These are phyloP conservation scores for Schizothecium vesticola DNA, from an alignment of 495 filamentous ascomycete species.

Conservation along the genomic window DNA sequence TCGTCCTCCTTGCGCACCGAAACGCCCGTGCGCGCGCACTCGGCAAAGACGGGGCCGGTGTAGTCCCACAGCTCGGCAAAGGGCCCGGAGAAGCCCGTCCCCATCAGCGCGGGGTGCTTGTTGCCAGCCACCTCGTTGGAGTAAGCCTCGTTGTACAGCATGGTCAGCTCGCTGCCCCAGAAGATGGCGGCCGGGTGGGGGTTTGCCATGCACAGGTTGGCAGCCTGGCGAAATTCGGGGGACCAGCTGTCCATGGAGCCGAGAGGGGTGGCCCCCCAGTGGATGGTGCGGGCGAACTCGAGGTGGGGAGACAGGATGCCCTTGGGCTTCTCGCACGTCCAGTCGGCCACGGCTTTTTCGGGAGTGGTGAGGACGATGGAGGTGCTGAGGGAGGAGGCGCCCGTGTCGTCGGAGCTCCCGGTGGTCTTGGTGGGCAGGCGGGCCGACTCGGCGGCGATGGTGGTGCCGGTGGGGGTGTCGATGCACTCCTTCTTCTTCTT, in stretches of 20 bases:
- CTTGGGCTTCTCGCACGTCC: constrained; percentile 24
- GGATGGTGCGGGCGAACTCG: constrained; percentile 52
- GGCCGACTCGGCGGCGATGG: constrained; percentile 7
- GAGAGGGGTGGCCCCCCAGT: constrained; percentile 56
- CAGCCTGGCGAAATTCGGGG: constrained; percentile 55
- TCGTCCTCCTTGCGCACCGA: constrained; percentile 31
- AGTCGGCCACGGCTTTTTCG: constrained; percentile 24
- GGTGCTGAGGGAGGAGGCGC: constrained; percentile 9
- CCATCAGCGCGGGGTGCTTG: constrained; percentile 28
- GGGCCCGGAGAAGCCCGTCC: constrained; percentile 21
- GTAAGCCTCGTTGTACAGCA: constrained; percentile 33
- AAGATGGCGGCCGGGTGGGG: constrained; percentile 56
- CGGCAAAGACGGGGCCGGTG: constrained; percentile 42
- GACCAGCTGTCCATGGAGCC: constrained; percentile 59
- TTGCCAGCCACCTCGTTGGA: constrained; percentile 35
- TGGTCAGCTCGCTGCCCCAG: constrained; percentile 34
- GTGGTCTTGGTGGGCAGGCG: constrained; percentile 11
- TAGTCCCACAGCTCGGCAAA: constrained; percentile 37
- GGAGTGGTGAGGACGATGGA: constrained; percentile 17
- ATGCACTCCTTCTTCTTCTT: neutral
- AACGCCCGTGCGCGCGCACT: constrained; percentile 21
- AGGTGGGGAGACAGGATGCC: constrained; percentile 42
- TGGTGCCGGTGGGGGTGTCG: constrained; percentile 1
- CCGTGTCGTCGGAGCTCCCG: constrained; percentile 20
- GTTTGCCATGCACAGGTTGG: constrained; percentile 58